These are phyloP conservation scores for Xylariaceae sp. DNA, from an alignment of 2,329 filamentous ascomycete genomes.

Conservation along the genomic window DNA sequence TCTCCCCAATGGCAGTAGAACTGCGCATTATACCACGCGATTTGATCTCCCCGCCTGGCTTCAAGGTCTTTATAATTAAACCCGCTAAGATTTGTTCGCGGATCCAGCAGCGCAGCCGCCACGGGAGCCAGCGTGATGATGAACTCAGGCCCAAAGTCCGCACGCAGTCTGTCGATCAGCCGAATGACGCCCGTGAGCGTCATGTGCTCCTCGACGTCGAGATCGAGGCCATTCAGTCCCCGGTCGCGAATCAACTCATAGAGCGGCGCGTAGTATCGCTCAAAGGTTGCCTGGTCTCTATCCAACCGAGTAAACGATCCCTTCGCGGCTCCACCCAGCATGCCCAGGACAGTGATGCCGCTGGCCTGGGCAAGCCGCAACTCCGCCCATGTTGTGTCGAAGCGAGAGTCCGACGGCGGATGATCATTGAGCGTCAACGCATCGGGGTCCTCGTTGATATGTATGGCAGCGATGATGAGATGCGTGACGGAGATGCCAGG, in stretches of 20 bases:
- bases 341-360: slow-evolving; percentile 70
- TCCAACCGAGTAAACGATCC: slow-evolving; percentile 60
- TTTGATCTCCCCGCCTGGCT: slow-evolving; percentile 53
- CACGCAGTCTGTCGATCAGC: slow-evolving; percentile 58
- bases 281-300: slow-evolving; percentile 49
- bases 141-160: slow-evolving; percentile 62
- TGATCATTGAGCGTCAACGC: slow-evolving; percentile 73
- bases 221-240: slow-evolving; percentile 60
- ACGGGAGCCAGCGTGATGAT: slow-evolving; percentile 75
- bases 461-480: slow-evolving; percentile 72
- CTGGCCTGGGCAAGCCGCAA: slow-evolving; percentile 61
- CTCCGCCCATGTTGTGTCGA: slow-evolving; percentile 64
- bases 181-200: slow-evolving; percentile 57
- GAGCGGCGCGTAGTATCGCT: slow-evolving; percentile 64
- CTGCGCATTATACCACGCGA: slow-evolving; percentile 77
- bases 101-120: slow-evolving; percentile 61
- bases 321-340: slow-evolving; percentile 74
- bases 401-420: slow-evolving; percentile 56
- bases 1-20: slow-evolving; percentile 83
- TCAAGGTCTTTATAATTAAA: slow-evolving; percentile 71
- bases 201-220: slow-evolving; percentile 71
- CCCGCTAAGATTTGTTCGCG: slow-evolving; percentile 63
- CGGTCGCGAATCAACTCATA: slow-evolving; percentile 53
- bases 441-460: slow-evolving; percentile 62
- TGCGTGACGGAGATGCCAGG: slow-evolving; percentile 53